Evolutionary conservation across 108 stramenopile genomes (phyloP), one percentile per base, ranked within the genome.

Genomic region (Cyclotella choctawhatcheeana): DNA sequence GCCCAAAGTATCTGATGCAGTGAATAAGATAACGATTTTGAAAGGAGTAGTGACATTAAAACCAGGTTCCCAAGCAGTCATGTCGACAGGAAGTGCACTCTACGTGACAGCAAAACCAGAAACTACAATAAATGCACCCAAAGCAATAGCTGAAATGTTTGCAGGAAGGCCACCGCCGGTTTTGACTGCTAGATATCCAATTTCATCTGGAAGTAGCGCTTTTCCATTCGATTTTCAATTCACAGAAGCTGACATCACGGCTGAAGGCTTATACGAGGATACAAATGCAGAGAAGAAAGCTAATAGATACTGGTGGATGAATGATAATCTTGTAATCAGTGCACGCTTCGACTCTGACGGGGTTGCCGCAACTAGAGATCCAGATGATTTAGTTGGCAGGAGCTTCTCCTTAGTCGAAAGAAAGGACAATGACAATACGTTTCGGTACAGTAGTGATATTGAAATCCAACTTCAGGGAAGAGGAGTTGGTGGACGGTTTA

Each of bases 101-200:
- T 88, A 88, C 56, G 58, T 88, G 22, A 88, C 87, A 6, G 71
- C 37, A 27, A 70, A 84, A 33, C 87, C 87, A 32, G 62, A 85
- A 40, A 58, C 56, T 37, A 67, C 79, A 13, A 84, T 85, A 52
- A 83, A 85, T 66, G 79, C 85, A 16, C 87, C 87, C 7, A 22
- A 31, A 12, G 84, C 79, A 21, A 81, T 88, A 32, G 58, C 79
- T 24, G 65, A 73, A 54, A 78, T 79, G 20, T 69, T 73, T 14
- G 55, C 74, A 16, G 87, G 87, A 16, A 85, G 83, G 45, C 72
- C 87, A 44, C 87, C 87, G 55, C 87, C 87, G 2, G 84, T 88
- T 52, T 31, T 88, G 52, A 67, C 79, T 13, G 84, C 76, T 5
- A 69, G 76, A 44, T 72, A 82, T 56, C 59, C 64, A 13, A 37